Evolutionary conservation across 352 stramenopile species (phyloP), one percentile per base, ranked within the genome.

Genomic region (Nothophytophthora sp.): DNA sequence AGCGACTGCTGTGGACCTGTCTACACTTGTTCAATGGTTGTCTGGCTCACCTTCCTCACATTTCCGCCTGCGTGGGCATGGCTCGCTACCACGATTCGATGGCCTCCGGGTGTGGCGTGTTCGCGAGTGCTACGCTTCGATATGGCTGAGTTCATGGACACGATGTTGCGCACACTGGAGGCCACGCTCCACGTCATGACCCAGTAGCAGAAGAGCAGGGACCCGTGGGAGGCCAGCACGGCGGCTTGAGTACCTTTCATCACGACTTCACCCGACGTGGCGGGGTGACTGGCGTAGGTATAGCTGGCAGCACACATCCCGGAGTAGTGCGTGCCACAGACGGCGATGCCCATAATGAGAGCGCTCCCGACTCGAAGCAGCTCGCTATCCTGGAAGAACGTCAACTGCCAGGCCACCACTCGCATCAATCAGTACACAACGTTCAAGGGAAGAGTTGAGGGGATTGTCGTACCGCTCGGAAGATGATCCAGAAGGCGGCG

Each of bases 401-500:
- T 83, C 12, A 90, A 47, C 68, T 85, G 35, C 35, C 34, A 5
- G 22, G 18, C n/a, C n/a, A n/a, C n/a, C n/a, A n/a, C n/a, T n/a
- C n/a, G n/a, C n/a, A n/a, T n/a, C n/a, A n/a, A n/a, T n/a, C 35
- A 13, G 3, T 48, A 18, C 18, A 43, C 16, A 33, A 25, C 7
- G 29, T 24, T 15, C 13, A 8, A 5, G 22, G 1, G 30, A 24
- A 33, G 27, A 48, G 22, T 22, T 34, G 28, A 11, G 3, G 3
- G 5, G 16, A 5, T 13, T n/a, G 36, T 38, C 49, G 18, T 65
- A 85, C 76, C 19, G 63, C 71, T 34, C 76, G 78, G 25, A 88
- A 88, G 10, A 90, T 41, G 40, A 86, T 90, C 79, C 76, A 90
- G 32, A 88, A 88, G 19, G 71, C 76, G 2, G 76, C 72, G 16